Evolutionary conservation across 75 land plant genomes (phyloP).

Genomic region (Pinus tabuliformis): DNA sequence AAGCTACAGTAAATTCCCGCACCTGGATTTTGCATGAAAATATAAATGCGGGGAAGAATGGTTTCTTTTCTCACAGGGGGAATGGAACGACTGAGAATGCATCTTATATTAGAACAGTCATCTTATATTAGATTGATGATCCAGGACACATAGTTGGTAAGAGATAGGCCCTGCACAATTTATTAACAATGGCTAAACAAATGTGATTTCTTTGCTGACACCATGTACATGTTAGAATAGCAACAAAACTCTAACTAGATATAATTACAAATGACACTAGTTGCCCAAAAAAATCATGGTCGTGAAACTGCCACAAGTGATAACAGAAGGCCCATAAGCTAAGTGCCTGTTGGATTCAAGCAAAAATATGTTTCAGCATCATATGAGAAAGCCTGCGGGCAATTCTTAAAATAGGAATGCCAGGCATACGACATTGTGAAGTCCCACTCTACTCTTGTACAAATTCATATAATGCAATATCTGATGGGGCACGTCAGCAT

Average conservation of each 20-base stretch:
- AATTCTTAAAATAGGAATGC: not conserved
- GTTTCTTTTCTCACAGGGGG: too few species aligned
- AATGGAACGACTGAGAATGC: not conserved
- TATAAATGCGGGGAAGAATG: too few species aligned
- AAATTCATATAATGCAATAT: not conserved
- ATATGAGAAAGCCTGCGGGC: not conserved
- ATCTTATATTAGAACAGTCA: not conserved
- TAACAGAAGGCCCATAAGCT: not conserved
- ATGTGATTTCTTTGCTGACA: not conserved
- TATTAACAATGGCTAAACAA: conserved; percentile 1
- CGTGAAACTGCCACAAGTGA: not conserved
- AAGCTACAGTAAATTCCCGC: too few species aligned
- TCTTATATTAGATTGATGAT: not conserved
- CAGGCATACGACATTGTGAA: not conserved
- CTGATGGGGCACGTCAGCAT: not conserved
- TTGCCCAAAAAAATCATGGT: not conserved
- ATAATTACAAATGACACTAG: not conserved
- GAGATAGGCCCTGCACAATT: not conserved
- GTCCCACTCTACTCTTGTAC: not conserved
- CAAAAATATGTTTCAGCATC: not conserved
- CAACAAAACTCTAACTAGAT: not conserved
- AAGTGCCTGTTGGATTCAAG: not conserved
- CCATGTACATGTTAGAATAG: conserved; percentile 1
- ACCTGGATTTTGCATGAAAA: too few species aligned
- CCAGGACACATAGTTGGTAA: not conserved